These are phyloP conservation scores for Toxoplasma gondii DNA, from an alignment of 169 alveolate species.

Conservation along the genomic window DNA sequence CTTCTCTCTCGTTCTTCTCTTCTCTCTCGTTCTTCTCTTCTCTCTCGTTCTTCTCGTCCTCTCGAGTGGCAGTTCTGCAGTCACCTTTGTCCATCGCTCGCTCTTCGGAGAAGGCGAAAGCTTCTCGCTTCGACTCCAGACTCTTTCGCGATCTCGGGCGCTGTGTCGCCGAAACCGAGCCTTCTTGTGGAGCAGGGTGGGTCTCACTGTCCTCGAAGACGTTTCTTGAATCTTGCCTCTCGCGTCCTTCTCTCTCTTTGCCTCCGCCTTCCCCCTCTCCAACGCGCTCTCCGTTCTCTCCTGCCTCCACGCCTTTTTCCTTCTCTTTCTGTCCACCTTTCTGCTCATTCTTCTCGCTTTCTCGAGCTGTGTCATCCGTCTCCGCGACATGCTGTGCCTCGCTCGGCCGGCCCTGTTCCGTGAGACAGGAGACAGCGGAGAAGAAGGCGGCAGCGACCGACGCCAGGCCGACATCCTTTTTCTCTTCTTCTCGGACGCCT, in stretches of 20 bases:
- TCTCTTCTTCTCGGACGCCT: background rate
- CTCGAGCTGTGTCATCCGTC: background rate
- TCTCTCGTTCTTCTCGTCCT: background rate
- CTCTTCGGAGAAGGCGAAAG: no score
- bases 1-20: background rate
- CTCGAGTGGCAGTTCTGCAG: background rate
- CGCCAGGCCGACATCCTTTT: background rate
- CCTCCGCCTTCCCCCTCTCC: no score
- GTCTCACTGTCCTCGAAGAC: no score
- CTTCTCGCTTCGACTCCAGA: no score
- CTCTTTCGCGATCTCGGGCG: no score
- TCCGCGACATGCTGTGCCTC: background rate
- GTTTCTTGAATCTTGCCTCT: no score
- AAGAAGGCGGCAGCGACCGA: background rate
- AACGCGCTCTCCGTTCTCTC: no score
- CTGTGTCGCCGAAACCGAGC: no score
- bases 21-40: background rate
- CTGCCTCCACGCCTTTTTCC: background rate
- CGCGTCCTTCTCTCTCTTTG: no score
- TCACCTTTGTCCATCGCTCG: background rate
- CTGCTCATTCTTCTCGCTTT: background rate
- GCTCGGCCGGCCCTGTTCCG: background rate
- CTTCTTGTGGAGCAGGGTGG: no score
- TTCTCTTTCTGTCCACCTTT: background rate
- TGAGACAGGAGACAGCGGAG: background rate